These are phyloP conservation scores for Trichocladium antarcticum DNA, from an alignment of 495 filamentous ascomycete genomes.

Conservation along the genomic window DNA sequence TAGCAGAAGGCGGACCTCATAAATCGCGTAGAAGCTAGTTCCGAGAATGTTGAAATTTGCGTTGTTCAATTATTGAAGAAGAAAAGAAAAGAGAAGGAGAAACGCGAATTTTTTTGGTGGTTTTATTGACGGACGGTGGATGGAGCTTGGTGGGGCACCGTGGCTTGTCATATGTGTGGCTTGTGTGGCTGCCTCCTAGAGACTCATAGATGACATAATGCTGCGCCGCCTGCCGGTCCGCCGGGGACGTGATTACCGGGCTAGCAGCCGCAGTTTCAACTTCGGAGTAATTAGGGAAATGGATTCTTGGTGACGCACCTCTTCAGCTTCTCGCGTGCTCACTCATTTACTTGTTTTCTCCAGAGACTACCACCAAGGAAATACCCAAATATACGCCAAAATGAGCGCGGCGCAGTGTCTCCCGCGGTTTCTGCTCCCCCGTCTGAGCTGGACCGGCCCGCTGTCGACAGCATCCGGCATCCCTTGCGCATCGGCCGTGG, in stretches of 20 bases:
- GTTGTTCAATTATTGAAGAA: conserved; percentile 45
- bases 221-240: too few species aligned
- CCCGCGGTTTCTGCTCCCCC: conserved; percentile 44
- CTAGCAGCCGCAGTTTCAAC: conserved; percentile 1
- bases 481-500: conserved; percentile 4
- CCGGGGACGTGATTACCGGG: too few species aligned
- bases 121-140: not conserved
- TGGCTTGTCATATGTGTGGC: too few species aligned
- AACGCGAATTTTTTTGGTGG: conserved; percentile 14
- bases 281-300: not conserved
- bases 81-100: conserved; percentile 23
- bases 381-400: not conserved
- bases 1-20: conserved; percentile 29
- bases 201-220: not conserved
- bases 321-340: not conserved
- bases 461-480: conserved; percentile 4
- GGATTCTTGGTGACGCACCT: not conserved
- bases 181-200: too few species aligned
- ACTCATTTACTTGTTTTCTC: not conserved
- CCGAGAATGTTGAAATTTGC: conserved; percentile 43
- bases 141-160: not conserved
- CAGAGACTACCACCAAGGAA: not conserved
- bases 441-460: conserved; percentile 40
- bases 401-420: conserved; percentile 28
- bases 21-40: conserved; percentile 31